Evolutionary conservation across 495 filamentous ascomycete species (phyloP), one percentile per base, ranked within the genome.

Genomic region (Daldinia loculata): DNA sequence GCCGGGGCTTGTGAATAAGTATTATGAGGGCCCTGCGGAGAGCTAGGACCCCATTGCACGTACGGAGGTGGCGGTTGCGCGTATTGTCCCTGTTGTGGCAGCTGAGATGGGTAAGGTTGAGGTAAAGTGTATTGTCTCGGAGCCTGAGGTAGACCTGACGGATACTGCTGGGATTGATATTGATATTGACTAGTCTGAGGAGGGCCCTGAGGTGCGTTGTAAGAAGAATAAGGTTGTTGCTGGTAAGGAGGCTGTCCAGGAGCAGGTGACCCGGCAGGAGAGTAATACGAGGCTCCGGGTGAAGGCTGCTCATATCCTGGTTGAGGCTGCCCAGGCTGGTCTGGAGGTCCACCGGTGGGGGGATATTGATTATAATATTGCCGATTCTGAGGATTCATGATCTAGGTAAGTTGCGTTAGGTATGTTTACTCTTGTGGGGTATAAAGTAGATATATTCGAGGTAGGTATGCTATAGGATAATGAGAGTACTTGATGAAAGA

Each of bases 31-130:
- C 43, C 11, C 39, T 38, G 67, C n/a, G 50, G 64, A 11, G 26
- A 5, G 29, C 56, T 56, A 26, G 67, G 67, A 32, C 56, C 56
- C 43, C 51, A 65, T 56, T 65, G 67, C 7, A 30, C 50, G 56
- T 70, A 65, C 8, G 39, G 55, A 27, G 45, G 19, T 15, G 67
- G 48, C 5, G 55, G 61, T 17, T 70, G 55, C 4, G 56, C 63
- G 43, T 71, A 76, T 41, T 68, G 73, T 56, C 53, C 66, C 53
- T 76, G 55, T n/a, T 69, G 74, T 19, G 82, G 76, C 24, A 82
- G 80, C 43, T 76, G 77, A 52, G 81, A 79, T 51, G 70, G 75
- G 67, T 73, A 73, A 32, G 70, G 67, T 41, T 76, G 77, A 24
- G n/a, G n/a, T 48, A 8, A 17, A 11, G 11, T 3, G 17, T 48